Percentiles rank a stretch among this genome's conserved stretches.
phyloP scores from a whole-genome alignment of 441 rosid species.

The Brassica hybrid region DNA sequence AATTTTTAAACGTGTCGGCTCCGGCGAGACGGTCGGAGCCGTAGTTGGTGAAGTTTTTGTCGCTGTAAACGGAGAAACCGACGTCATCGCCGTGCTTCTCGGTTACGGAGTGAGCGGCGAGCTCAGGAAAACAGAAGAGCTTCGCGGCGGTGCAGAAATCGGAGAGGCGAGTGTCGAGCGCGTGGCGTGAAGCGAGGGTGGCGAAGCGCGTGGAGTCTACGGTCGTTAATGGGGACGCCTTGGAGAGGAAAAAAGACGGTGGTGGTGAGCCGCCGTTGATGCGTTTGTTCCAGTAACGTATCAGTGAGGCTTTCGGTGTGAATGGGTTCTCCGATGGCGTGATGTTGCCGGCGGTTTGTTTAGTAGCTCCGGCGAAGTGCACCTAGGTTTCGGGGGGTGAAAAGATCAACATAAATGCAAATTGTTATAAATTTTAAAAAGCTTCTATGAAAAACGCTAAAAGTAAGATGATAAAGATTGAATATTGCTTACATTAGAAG shows the following conservation, averaged over 20 bases:
- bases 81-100: constrained; percentile 43
- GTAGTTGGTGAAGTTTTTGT: constrained; percentile 74
- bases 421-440: neutral
- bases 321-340: constrained; percentile 51
- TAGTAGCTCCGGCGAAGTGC: constrained; percentile 20
- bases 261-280: constrained; percentile 42
- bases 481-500: constrained; percentile 43
- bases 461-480: neutral
- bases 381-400: constrained; percentile 32
- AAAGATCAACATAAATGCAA: no score
- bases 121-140: constrained; percentile 57
- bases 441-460: neutral
- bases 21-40: constrained; percentile 54
- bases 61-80: constrained; percentile 52
- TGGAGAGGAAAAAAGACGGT: constrained; percentile 57
- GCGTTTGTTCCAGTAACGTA: constrained; percentile 67
- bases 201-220: constrained; percentile 51
- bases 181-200: constrained; percentile 45
- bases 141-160: constrained; percentile 59
- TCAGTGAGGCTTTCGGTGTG: constrained; percentile 53
- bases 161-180: constrained; percentile 47
- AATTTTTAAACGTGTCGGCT: constrained; percentile 64
- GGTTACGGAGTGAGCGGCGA: constrained; percentile 1
- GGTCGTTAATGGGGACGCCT: constrained; percentile 54
- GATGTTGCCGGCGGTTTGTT: constrained; percentile 8